phyloP scores from a whole-genome alignment of 1,139 yeast species.

The Saccharomyces uvarum region DNA sequence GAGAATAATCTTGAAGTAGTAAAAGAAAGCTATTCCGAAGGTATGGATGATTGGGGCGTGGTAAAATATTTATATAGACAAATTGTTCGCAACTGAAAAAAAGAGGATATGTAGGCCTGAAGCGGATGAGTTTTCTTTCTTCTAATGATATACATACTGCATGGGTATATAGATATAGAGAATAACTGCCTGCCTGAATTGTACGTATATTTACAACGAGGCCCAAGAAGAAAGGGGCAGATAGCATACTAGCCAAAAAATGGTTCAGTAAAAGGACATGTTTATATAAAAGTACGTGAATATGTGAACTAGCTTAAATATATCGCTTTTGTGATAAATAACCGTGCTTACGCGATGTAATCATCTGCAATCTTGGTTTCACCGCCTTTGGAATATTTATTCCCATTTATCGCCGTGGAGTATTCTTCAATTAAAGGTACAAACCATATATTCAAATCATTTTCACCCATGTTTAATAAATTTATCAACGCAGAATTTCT shows the following conservation, averaged over 20 bases:
- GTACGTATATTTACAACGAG: not conserved
- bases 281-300: not conserved
- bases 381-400: not conserved
- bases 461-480: conserved; percentile 17
- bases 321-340: not conserved
- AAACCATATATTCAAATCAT: conserved; percentile 30
- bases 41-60: conserved; percentile 82
- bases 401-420: not conserved
- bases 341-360: not conserved
- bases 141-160: not conserved
- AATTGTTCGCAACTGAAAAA: conserved; percentile 8
- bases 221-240: not conserved
- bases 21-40: conserved; percentile 42
- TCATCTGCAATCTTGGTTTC: not conserved
- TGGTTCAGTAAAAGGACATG: not conserved
- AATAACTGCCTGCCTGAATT: not conserved
- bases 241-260: not conserved
- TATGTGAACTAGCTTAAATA: too few relatives aligned
- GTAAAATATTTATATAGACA: conserved; percentile 53
- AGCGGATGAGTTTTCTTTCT: not conserved
- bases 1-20: conserved; percentile 30
- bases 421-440: conserved; percentile 16
- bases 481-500: conserved; percentile 29
- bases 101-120: not conserved
- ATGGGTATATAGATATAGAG: not conserved